phyloP scores from a whole-genome alignment of 495 filamentous ascomycete species.

The Xanthoparmelia taractica region DNA sequence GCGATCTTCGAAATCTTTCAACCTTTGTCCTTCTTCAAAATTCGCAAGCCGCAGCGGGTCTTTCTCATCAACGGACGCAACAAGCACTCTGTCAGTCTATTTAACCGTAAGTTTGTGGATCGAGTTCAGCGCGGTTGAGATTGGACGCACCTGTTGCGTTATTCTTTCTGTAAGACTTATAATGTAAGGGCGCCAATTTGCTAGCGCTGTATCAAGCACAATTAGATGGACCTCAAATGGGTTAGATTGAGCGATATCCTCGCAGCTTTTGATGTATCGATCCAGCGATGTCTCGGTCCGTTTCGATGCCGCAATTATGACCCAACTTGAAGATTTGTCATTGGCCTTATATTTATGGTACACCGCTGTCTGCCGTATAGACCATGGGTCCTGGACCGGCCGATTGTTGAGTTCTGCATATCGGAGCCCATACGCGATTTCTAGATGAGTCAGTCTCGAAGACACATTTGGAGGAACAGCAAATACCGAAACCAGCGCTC shows the following conservation, averaged over 20 bases:
- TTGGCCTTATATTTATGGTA: conserved; percentile 24
- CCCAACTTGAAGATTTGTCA: conserved; percentile 22
- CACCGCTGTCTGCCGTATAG: conserved; percentile 29
- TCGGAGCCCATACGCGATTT: conserved; percentile 28
- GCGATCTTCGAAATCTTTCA: conserved; percentile 26
- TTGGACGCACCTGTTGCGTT: conserved; percentile 12
- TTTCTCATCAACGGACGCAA: conserved; percentile 4
- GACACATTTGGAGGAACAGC: neutral
- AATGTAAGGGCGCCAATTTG: conserved; percentile 25
- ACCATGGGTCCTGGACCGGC: conserved; percentile 26
- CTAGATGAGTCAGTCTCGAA: conserved; percentile 16
- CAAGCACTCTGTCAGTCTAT: conserved; percentile 17
- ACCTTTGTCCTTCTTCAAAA: conserved; percentile 21
- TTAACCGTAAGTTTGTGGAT: neutral
- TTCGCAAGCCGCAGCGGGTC: neutral
- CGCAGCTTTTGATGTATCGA: conserved; percentile 9
- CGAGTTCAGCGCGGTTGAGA: neutral
- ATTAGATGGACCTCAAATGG: conserved; percentile 23
- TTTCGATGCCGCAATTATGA: conserved; percentile 28
- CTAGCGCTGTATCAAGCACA: conserved; percentile 16
- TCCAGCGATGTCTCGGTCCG: conserved; percentile 9
- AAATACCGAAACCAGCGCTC: conserved; percentile 18
- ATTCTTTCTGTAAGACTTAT: conserved; percentile 17
- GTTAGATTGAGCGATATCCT: conserved; percentile 1
- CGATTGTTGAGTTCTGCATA: conserved; percentile 28